Conservation (phyloP, 2,329 filamentous ascomycete species). For the Claviceps capensis region DNA sequence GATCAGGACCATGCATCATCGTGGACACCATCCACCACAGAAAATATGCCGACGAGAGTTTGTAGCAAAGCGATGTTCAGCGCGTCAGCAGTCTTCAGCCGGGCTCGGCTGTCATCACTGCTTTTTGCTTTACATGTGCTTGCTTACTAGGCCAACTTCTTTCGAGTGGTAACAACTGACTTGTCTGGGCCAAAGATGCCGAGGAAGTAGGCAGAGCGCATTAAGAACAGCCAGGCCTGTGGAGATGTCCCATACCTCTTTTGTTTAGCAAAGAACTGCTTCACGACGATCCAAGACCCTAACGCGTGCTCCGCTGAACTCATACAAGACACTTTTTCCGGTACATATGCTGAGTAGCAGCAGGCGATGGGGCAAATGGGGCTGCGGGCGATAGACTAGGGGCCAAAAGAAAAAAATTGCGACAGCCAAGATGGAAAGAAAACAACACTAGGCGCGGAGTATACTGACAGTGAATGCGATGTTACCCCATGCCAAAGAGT, state of each 20-base stretch:
- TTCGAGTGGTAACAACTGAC: slow-evolving; percentile 6
- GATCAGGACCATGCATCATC: slow-evolving; percentile 1
- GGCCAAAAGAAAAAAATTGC: background rate
- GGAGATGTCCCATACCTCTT: background rate
- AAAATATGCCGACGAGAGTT: background rate
- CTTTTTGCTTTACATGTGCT: background rate
- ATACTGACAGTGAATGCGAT: slow-evolving; percentile 46
- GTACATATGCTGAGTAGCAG: background rate
- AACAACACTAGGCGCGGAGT: background rate
- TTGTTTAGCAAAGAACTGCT: background rate
- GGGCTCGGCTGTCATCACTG: background rate
- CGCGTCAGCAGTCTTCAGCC: background rate
- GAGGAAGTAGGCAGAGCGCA: slow-evolving; percentile 42
- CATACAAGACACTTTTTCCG: background rate
- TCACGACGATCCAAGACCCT: background rate
- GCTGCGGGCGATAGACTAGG: background rate
- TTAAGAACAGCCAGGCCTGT: slow-evolving; percentile 40
- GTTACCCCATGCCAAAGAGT: slow-evolving; percentile 60
- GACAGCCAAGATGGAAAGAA: background rate
- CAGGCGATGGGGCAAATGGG: background rate
- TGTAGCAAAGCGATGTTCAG: slow-evolving; percentile 1
- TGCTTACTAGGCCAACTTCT: slow-evolving; percentile 14
- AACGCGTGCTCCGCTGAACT: background rate
- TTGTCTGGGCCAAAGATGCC: slow-evolving; percentile 43
- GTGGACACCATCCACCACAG: background rate